Percentiles rank a stretch among this genome's conserved stretches.
These are phyloP conservation scores for Metarhizium guizhouense DNA, from an alignment of 2,329 filamentous ascomycete species.

Conservation along the genomic window DNA sequence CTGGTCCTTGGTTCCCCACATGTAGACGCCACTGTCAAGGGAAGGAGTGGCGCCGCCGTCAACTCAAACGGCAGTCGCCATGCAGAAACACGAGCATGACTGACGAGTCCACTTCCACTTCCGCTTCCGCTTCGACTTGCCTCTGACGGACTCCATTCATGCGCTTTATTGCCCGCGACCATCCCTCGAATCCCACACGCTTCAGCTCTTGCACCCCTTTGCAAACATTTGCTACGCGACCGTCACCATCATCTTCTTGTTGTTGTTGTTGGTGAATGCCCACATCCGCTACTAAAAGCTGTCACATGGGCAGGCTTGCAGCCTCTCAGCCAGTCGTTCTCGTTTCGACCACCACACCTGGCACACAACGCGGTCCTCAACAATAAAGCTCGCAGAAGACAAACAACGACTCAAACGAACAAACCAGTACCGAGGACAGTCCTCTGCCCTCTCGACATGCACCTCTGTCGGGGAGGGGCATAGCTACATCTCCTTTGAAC, in stretches of 20 bases:
- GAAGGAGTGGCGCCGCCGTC: not conserved
- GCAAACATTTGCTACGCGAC: not conserved
- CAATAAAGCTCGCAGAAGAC: not conserved
- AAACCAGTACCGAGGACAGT: not conserved
- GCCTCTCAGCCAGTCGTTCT: not conserved
- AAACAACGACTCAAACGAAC: not conserved
- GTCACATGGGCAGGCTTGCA: not conserved
- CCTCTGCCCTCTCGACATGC: not conserved
- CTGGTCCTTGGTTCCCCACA: not conserved
- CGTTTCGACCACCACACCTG: not conserved
- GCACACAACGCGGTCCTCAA: conserved; percentile 5
- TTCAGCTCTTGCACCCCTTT: not conserved
- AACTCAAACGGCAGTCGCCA: not conserved
- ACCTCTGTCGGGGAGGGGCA: not conserved
- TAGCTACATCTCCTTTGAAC: not conserved
- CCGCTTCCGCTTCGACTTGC: not conserved
- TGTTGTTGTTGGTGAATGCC: too few species aligned
- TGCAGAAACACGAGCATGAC: not conserved
- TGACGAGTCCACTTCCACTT: not conserved
- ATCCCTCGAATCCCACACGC: not conserved
- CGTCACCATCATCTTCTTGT: not conserved
- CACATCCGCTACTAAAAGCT: not conserved
- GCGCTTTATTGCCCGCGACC: not conserved
- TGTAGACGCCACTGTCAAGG: not conserved
- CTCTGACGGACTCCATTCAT: not conserved